phyloP scores from a whole-genome alignment of 2,329 filamentous ascomycete species.

The Trichoderma koningiopsis region DNA sequence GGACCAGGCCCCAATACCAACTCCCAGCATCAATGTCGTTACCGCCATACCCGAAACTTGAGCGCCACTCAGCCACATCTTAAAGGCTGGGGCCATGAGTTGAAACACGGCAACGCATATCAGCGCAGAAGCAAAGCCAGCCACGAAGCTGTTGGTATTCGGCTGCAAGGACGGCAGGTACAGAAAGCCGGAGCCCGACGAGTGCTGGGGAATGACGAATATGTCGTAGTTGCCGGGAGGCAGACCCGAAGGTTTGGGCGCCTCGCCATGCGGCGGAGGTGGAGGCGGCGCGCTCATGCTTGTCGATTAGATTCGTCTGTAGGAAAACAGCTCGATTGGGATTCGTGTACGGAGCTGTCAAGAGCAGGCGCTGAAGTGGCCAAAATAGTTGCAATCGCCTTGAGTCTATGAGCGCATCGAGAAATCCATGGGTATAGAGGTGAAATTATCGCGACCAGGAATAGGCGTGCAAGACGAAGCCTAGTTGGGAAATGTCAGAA shows the following conservation, averaged over 20 bases:
- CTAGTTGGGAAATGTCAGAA: conserved; percentile 1
- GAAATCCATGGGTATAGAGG: conserved; percentile 36
- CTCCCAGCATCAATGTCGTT: conserved; percentile 68
- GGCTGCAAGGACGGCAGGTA: conserved; percentile 90
- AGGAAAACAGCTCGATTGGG: not conserved
- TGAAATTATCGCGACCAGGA: conserved; percentile 7
- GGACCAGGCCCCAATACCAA: conserved; percentile 79
- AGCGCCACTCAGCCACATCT: conserved; percentile 71
- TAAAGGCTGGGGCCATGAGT: conserved; percentile 71
- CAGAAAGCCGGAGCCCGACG: conserved; percentile 83
- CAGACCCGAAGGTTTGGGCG: conserved; percentile 69
- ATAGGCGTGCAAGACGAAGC: conserved; percentile 3
- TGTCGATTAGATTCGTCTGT: not conserved
- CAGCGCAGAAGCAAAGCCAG: conserved; percentile 78
- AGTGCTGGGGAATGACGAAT: conserved; percentile 93
- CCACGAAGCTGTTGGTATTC: conserved; percentile 87
- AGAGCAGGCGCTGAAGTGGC: not conserved
- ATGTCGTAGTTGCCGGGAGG: conserved; percentile 95
- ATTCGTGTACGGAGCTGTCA: not conserved
- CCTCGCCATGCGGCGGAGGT: conserved; percentile 82
- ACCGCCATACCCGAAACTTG: conserved; percentile 75
- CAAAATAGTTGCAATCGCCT: conserved; percentile 11
- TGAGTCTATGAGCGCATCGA: conserved; percentile 33
- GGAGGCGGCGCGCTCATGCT: conserved; percentile 61
- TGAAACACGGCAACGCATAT: conserved; percentile 72